These are phyloP conservation scores for Castanea sativa DNA, from an alignment of 306 rosid genomes.

Conservation along the genomic window DNA sequence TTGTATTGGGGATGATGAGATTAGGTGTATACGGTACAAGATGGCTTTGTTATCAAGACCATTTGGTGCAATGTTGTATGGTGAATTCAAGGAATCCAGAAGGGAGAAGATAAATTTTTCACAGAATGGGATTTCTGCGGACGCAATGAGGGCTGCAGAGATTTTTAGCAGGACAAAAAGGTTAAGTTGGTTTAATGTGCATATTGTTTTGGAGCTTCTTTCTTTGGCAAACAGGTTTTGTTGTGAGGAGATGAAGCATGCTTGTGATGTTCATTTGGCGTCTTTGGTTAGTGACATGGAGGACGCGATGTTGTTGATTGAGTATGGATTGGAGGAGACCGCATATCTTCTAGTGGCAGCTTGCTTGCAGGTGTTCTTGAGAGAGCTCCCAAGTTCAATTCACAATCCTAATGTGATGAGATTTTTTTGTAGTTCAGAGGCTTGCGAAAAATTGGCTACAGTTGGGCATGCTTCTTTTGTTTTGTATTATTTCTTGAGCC, in stretches of 20 bases:
- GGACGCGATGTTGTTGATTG: constrained; percentile 55
- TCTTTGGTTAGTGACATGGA: constrained; percentile 63
- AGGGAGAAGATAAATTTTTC: constrained; percentile 76
- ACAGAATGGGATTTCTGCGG: constrained; percentile 51
- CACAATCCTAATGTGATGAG: constrained; percentile 45
- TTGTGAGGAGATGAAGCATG: constrained; percentile 78
- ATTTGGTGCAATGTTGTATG: constrained; percentile 70
- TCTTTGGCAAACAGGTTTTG: constrained; percentile 69
- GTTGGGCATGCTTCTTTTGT: constrained; percentile 66
- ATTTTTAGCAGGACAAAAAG: constrained; percentile 66
- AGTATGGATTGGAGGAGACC: constrained; percentile 74
- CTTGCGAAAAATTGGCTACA: constrained; percentile 55
- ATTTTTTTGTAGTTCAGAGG: constrained; percentile 67
- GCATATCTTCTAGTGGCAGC: constrained; percentile 76
- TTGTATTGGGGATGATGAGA: constrained; percentile 58
- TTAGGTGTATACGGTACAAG: constrained; percentile 60
- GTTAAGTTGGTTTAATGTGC: constrained; percentile 39
- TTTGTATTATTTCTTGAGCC: constrained; percentile 74
- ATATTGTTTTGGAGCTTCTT: constrained; percentile 59
- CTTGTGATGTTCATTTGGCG: constrained; percentile 70
- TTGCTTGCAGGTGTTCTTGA: constrained; percentile 77
- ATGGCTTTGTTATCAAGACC: constrained; percentile 70
- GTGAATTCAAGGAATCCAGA: constrained; percentile 60
- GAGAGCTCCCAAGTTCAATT: constrained; percentile 73
- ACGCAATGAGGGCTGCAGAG: constrained; percentile 69